Evolutionary conservation across 768 basidiomycete species (phyloP).

Genomic region (Russula vinacea): DNA sequence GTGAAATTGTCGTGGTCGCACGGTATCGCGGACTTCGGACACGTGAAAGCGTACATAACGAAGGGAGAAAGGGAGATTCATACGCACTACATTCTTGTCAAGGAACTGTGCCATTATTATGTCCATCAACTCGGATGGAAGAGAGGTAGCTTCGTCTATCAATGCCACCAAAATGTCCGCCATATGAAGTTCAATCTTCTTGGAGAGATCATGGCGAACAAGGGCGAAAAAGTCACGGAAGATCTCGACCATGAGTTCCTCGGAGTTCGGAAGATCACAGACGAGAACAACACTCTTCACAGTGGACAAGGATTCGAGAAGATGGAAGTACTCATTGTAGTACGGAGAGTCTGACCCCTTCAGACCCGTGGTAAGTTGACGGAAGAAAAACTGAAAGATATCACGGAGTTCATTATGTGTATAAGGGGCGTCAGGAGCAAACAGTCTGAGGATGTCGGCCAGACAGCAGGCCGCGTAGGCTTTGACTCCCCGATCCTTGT

Average conservation of each 20-base stretch:
- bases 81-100: constrained; percentile 68
- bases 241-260: constrained; percentile 77
- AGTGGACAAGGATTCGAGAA: constrained; percentile 89
- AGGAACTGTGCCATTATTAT: constrained; percentile 81
- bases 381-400: constrained; percentile 95
- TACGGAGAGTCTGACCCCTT: constrained; percentile 77
- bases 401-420: constrained; percentile 84
- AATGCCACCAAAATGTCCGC: constrained; percentile 88
- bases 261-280: constrained; percentile 84
- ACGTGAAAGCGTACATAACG: background rate
- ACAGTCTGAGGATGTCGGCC: constrained; percentile 88
- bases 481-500: constrained; percentile 95
- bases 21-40: background rate
- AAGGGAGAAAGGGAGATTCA: background rate
- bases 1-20: background rate
- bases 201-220: constrained; percentile 67
- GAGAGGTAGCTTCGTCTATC: constrained; percentile 76
- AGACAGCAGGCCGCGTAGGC: constrained; percentile 93
- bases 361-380: constrained; percentile 73
- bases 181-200: constrained; percentile 82
- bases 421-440: constrained; percentile 96
- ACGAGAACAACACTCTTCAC: constrained; percentile 94
- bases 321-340: constrained; percentile 89
- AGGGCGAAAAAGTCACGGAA: constrained; percentile 83
- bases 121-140: constrained; percentile 81